Conservation (phyloP, 2,329 filamentous ascomycete species). For the Sordariomycetes sp. region DNA sequence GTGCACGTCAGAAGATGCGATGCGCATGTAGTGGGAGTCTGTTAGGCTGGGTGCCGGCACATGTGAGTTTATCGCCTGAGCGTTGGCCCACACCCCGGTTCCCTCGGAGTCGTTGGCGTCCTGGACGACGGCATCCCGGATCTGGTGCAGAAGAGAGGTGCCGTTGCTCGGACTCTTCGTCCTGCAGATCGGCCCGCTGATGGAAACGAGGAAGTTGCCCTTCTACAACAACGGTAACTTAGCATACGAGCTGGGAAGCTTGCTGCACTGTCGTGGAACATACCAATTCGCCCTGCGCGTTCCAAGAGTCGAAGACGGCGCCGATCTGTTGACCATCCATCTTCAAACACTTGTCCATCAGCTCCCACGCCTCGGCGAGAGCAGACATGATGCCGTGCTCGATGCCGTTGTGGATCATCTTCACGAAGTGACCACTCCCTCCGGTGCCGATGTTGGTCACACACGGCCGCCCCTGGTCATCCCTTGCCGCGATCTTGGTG, state of each 20-base stretch:
- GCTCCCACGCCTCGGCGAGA: constrained; percentile 55
- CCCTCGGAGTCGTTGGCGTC: constrained; percentile 58
- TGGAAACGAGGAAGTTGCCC: constrained; percentile 53
- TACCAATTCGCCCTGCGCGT: constrained; percentile 42
- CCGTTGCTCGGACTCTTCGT: constrained; percentile 29
- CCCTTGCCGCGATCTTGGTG: constrained; percentile 52
- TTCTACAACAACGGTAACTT: constrained; percentile 1
- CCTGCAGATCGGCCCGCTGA: constrained; percentile 51
- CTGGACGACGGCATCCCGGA: constrained; percentile 64
- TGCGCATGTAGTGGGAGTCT: constrained; percentile 51
- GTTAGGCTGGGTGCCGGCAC: constrained; percentile 57
- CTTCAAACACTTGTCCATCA: constrained; percentile 49
- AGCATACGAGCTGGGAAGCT: not conserved
- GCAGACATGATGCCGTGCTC: constrained; percentile 62
- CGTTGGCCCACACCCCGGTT: constrained; percentile 57
- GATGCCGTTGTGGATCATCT: constrained; percentile 70
- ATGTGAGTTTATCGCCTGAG: constrained; percentile 52
- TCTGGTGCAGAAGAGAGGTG: constrained; percentile 46
- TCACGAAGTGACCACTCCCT: constrained; percentile 62
- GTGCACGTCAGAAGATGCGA: constrained; percentile 52
- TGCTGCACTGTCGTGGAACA: not conserved
- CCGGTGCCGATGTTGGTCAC: constrained; percentile 51
- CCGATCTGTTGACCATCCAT: constrained; percentile 53
- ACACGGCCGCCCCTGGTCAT: constrained; percentile 45
- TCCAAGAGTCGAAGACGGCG: constrained; percentile 51